Base-by-base conservation (phyloP, 495 filamentous ascomycete genomes). In the Hypoxylon fragiforme region DNA sequence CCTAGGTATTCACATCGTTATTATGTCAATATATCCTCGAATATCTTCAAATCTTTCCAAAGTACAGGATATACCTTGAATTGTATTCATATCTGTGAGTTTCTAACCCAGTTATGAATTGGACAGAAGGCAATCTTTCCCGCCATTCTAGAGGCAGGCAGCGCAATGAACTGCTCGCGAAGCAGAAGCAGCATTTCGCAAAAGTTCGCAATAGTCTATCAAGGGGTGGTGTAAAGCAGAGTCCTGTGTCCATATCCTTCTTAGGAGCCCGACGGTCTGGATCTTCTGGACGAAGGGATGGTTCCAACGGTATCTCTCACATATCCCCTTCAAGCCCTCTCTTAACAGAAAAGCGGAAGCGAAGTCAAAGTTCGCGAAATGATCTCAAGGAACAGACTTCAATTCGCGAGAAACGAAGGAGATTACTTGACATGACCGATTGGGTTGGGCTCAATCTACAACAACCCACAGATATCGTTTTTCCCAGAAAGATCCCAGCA, bases 61-160 rank as follows among this genome's bases (percentile, higher is more conserved):
- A n/a, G n/a, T 9, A 20, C 13, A 12, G 6, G 19, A 38, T 53
- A 53, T 53, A 35, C 22, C 20, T 43, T 39, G 35, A 32, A 47
- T 16, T 42, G 18, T 47, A 44, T 45, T 44, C 20, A 45, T 62
- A 43, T 41, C n/a, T 7, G 4, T 28, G 13, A 43, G 18, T 3
- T 18, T 24, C 20, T 14, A 35, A 5, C 34, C 31, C 34, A 36
- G 51, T 12, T 22, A 77, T 77, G 74, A 77, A 77, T 53, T 77
- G 73, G 73, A 76, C 71, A 14, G 74, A 74, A 53, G 70, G 70
- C 26, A 72, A 60, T 7, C 63, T 76, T n/a, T 60, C 73, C 16
- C 72, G 70, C 46, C 55, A 66, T 53, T 65, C 60, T 11, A 70
- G 65, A 15, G 60, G 65, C 7, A 57, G 52, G 14, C 48, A 69